Conservation (phyloP, 2,329 filamentous ascomycete genomes). For the Metarhizium rileyi region DNA sequence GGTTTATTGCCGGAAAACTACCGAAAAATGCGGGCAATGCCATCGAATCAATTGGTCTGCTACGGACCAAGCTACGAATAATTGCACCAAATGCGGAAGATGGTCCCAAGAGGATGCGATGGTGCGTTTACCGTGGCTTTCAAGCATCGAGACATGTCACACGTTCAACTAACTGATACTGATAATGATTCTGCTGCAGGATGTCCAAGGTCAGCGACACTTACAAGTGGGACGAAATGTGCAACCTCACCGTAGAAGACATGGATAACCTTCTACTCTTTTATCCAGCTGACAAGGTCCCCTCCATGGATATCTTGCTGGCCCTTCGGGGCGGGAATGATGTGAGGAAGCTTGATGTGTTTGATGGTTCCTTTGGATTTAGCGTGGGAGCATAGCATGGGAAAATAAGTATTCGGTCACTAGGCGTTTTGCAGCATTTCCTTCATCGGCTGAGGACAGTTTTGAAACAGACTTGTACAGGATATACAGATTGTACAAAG, state of each 20-base stretch:
- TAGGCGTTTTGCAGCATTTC: not conserved
- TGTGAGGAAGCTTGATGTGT: constrained; percentile 39
- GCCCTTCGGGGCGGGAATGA: constrained; percentile 39
- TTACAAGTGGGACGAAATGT: constrained; percentile 78
- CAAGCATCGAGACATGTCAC: not conserved
- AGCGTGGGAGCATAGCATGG: constrained; percentile 34
- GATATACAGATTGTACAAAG: not conserved
- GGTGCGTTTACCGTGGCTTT: constrained; percentile 37
- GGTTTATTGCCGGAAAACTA: constrained; percentile 67
- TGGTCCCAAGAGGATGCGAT: constrained; percentile 81
- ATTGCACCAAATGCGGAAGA: constrained; percentile 64
- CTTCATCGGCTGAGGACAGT: not conserved
- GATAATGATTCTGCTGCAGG: constrained; percentile 34
- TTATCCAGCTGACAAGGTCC: constrained; percentile 51
- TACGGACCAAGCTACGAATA: constrained; percentile 70
- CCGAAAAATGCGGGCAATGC: constrained; percentile 76
- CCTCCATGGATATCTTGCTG: constrained; percentile 43
- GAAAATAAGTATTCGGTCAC: not conserved
- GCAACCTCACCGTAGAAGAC: constrained; percentile 69
- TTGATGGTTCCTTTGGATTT: constrained; percentile 51
- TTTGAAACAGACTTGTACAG: not conserved
- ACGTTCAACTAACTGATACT: not conserved
- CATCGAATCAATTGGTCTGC: constrained; percentile 70
- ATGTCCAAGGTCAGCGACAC: constrained; percentile 87
- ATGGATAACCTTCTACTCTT: constrained; percentile 77